These are phyloP conservation scores for Fusarium xyrophilum DNA, from an alignment of 2,329 filamentous ascomycete species.

Conservation along the genomic window DNA sequence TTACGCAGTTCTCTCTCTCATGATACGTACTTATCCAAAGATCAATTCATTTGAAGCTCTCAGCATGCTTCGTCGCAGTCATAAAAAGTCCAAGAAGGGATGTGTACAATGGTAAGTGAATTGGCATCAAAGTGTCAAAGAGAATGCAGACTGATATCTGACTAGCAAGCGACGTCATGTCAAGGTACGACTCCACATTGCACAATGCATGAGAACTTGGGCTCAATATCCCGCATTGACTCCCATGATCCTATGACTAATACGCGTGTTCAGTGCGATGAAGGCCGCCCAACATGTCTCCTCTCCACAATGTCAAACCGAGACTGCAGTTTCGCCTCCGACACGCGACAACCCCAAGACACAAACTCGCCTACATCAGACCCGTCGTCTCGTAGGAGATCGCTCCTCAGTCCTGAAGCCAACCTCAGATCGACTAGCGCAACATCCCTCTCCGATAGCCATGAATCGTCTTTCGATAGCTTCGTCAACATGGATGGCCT, in stretches of 20 bases:
- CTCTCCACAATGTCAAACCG: slow-evolving; percentile 14
- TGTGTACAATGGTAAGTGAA: slow-evolving; percentile 25
- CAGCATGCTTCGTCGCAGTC: slow-evolving; percentile 25
- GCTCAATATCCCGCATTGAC: background rate
- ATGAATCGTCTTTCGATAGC: background rate
- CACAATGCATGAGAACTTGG: rapidly evolving
- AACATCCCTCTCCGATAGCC: background rate
- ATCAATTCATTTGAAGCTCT: background rate
- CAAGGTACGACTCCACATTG: background rate
- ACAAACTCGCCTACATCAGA: background rate
- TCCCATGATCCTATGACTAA: background rate
- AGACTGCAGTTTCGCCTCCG: slow-evolving; percentile 17
- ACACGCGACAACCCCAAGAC: background rate
- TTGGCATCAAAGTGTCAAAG: rapidly evolving
- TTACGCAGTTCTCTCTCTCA: background rate
- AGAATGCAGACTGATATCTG: background rate
- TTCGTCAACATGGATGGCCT: slow-evolving; percentile 4
- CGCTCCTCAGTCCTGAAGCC: rapidly evolving
- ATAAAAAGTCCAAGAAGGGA: slow-evolving; percentile 31
- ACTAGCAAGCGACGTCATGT: slow-evolving; percentile 27
- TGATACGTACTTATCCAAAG: background rate
- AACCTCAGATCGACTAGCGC: background rate
- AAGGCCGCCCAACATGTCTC: slow-evolving; percentile 22
- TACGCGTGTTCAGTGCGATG: slow-evolving; percentile 29
- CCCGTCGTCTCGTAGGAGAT: background rate